These are phyloP conservation scores for Alopecurus myosuroides DNA, from an alignment of 176 grass and related monocot species.

Conservation along the genomic window DNA sequence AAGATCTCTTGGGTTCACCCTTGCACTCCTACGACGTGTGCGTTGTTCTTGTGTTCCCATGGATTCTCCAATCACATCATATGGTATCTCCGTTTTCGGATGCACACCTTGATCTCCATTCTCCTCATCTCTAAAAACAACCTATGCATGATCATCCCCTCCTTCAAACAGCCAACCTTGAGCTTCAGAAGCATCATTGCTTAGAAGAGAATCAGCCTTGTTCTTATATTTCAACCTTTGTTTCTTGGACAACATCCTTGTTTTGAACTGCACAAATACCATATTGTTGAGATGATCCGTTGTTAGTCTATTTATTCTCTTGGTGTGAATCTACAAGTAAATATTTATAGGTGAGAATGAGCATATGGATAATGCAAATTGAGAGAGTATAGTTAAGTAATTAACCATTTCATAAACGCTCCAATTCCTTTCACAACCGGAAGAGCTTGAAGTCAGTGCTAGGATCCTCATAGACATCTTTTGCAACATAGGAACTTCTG, in stretches of 20 bases:
- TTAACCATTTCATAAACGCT: background rate
- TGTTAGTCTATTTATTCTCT: background rate
- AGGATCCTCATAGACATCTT: background rate
- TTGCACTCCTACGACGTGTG: background rate
- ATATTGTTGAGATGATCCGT: background rate
- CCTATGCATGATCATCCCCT: background rate
- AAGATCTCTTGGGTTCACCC: background rate
- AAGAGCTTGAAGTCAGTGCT: background rate
- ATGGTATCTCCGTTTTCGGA: background rate
- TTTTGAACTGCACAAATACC: background rate
- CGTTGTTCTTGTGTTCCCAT: background rate
- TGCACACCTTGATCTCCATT: background rate
- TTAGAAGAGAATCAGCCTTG: no score
- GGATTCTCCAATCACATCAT: background rate
- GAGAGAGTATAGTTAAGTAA: background rate
- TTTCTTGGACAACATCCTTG: background rate
- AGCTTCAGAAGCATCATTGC: no score
- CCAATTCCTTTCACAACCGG: background rate
- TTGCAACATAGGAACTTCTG: background rate
- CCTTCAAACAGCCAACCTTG: background rate
- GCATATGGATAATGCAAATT: background rate
- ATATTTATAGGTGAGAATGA: background rate
- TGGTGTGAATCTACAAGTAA: background rate
- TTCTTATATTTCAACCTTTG: no score
- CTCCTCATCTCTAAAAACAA: background rate